Base-by-base conservation (phyloP, 768 basidiomycete genomes). In the Tulasnella sp. region DNA sequence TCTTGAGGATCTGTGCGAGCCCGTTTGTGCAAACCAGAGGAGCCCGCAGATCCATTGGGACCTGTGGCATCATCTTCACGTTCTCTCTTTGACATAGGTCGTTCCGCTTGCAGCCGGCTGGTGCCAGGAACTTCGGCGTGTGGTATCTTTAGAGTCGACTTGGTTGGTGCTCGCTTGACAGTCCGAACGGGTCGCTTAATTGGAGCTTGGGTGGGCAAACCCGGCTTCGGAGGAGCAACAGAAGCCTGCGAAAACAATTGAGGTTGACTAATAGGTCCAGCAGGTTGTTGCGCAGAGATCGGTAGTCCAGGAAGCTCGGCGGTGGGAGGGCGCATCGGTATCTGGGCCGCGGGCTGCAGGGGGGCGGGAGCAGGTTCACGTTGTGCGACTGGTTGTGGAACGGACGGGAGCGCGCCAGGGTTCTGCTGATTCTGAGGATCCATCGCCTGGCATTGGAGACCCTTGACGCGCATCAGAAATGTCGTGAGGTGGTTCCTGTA, bases 401-500 rank as follows among this genome's bases (percentile, higher is more conserved):
- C 57, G n/a, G 57, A 10, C 9, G 26, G 57, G 15, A 61, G 13
- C 4, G 26, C 57, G 15, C 6, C 29, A 39, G 70, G 18, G n/a
- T 16, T 10, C 70, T 39, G 70, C 70, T 29, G 35, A 32, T 37
- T 71, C 42, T 71, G 70, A 39, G 16, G 39, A 57, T 3, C 51
- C 32, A 35, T 40, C n/a, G 51, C 29, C 51, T 67, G 74, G 20
- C 1, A 3, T n/a, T 55, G 74, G n/a, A 75, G 26, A 13, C 35
- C 55, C 55, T 75, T 75, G 35, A 26, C 55, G 20, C 44, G n/a
- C 39, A 72, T 70, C 10, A 77, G n/a, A 42, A 77, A 72, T 29
- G 15, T 23, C 18, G 67, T 77, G 9, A 70, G 16, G 32, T 57
- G 77, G 20, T 44, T 11, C 69, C 32, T n/a, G n/a, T 35, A 70